Percentiles rank a stretch among this genome's conserved stretches.
Evolutionary conservation across 2,329 filamentous ascomycete species (phyloP).

Genomic region (Aquanectria penicillioides): DNA sequence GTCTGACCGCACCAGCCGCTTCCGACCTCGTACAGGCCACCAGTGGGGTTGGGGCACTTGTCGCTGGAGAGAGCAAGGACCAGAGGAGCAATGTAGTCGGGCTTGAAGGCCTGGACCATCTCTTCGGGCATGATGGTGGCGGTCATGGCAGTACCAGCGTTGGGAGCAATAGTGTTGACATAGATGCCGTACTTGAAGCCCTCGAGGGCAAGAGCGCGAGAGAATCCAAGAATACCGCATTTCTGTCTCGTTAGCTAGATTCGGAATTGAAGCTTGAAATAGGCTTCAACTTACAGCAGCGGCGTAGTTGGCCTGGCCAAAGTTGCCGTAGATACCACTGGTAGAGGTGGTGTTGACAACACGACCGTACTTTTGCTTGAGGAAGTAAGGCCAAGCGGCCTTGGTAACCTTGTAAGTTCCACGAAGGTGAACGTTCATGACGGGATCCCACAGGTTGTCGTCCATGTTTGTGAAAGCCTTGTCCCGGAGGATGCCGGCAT

Average conservation of each 20-base stretch:
- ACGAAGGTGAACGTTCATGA: slow-evolving; percentile 90
- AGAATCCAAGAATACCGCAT: slow-evolving; percentile 94
- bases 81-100: slow-evolving; percentile 94
- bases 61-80: slow-evolving; percentile 88
- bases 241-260: slow-evolving; percentile 62
- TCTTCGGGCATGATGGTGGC: slow-evolving; percentile 94
- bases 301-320: slow-evolving; percentile 97
- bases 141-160: slow-evolving; percentile 96
- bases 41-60: slow-evolving; percentile 85
- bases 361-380: slow-evolving; percentile 98
- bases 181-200: slow-evolving; percentile 98
- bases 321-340: slow-evolving; percentile 98
- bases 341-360: slow-evolving; percentile 97
- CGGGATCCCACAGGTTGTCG: slow-evolving; percentile 90
- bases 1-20: slow-evolving; percentile 93
- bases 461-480: slow-evolving; percentile 99
- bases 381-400: slow-evolving; percentile 96
- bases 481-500: slow-evolving; percentile 96
- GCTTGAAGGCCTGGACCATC: slow-evolving; percentile 98
- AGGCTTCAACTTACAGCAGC: slow-evolving; percentile 81
- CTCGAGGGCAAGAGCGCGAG: slow-evolving; percentile 90
- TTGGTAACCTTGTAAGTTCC: slow-evolving; percentile 98
- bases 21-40: slow-evolving; percentile 92
- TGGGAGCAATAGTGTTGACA: slow-evolving; percentile 97
- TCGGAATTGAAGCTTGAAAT: background rate